Base-by-base conservation (phyloP, 2,329 filamentous ascomycete species). In the Apiospora marii region DNA sequence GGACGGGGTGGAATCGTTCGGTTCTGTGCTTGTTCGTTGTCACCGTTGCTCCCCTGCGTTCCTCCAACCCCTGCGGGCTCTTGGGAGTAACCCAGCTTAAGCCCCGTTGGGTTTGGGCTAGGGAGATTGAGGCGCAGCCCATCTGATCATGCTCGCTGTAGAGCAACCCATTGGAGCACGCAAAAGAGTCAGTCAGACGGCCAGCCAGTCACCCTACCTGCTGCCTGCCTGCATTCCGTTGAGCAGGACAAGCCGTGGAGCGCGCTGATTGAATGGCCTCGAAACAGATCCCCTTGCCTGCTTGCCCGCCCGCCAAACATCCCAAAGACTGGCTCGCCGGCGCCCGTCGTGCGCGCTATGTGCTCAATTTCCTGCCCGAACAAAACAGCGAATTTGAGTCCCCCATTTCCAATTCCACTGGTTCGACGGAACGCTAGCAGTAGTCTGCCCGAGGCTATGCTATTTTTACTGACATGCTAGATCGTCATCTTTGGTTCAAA, bases 401-500 rank as follows among this genome's bases (percentile, higher is more conserved):
- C 58, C 49, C 58, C 34, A 64, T 64, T 64, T 41, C 58, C 34
- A 37, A 41, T 61, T 22, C 30, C 58, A 41, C n/a, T 6, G n/a
- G n/a, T n/a, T 10, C 19, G 30, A 12, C 58, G 58, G 58, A 64
- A 64, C 58, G 58, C 58, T 64, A 64, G 58, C 58, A 64, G 58
- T 64, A 64, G 58, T 64, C 34, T 64, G 34, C 58, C 58, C 34
- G 58, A 64, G 58, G 58, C 58, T 64, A 37, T 64, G 58, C 58
- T 64, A 64, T 64, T 64, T 64, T 64, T 64, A 64, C 34, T 41
- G 19, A 14, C 30, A 41, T 64, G 58, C 58, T 24, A 64, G 58
- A 64, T 64, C 58, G 58, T 64, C 58, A 64, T 64, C 58, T 64
- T 64, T 64, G 34, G 58, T 64, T 64, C n/a, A 49, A n/a, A 49